Conservation (phyloP, 495 filamentous ascomycete genomes). For the Penicilliopsis zonata region DNA sequence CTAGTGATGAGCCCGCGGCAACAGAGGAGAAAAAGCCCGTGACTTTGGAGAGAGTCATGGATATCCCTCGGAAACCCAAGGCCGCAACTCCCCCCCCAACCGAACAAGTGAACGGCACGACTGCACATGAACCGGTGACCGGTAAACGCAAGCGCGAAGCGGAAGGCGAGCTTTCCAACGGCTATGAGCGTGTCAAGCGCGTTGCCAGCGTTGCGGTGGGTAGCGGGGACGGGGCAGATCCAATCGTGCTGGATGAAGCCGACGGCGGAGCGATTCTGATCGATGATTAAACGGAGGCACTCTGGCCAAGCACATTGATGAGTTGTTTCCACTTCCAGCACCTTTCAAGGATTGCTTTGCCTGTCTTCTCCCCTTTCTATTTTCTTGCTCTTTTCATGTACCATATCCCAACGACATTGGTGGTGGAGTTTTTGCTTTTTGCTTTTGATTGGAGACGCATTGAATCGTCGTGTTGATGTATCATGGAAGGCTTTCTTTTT, state of each 20-base stretch:
- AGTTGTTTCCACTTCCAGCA: too few species aligned
- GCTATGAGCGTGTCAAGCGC: slow-evolving; percentile 31
- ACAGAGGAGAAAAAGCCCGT: slow-evolving; percentile 35
- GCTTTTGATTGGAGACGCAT: too few species aligned
- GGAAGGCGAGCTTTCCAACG: slow-evolving; percentile 24
- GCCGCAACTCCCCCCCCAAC: slow-evolving; percentile 4
- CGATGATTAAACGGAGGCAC: slow-evolving; percentile 37
- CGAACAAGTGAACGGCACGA: slow-evolving; percentile 14
- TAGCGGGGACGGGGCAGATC: slow-evolving; percentile 21
- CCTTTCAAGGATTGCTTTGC: too few species aligned
- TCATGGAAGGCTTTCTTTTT: too few species aligned
- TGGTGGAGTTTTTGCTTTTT: too few species aligned
- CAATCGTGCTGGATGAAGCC: slow-evolving; percentile 43
- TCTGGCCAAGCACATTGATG: too few species aligned
- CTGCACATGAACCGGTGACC: slow-evolving; percentile 1
- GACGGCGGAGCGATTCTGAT: slow-evolving; percentile 63
- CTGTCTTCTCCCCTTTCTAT: not conserved
- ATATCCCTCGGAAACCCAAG: slow-evolving; percentile 42
- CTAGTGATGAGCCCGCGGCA: slow-evolving; percentile 15
- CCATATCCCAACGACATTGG: too few species aligned
- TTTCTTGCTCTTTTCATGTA: not conserved
- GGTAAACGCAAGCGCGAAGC: slow-evolving; percentile 34
- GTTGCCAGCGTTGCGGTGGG: slow-evolving; percentile 16
- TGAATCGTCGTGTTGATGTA: too few species aligned
- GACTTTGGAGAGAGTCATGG: slow-evolving; percentile 26